phyloP scores from a whole-genome alignment of 176 grass and related monocot species.

The Urochloa ruziziensis region DNA sequence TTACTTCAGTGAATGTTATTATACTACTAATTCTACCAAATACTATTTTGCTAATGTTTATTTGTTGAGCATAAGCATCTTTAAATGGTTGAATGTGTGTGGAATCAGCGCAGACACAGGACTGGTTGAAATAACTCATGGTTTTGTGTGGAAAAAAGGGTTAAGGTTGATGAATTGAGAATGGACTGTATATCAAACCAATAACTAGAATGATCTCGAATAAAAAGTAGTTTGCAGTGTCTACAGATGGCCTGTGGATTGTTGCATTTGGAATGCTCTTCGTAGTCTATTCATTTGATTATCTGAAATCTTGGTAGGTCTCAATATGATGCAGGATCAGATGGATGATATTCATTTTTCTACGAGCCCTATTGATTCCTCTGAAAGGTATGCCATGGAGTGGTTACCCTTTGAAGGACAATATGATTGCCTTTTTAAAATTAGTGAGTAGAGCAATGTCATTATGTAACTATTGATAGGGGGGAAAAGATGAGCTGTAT shows the following conservation, averaged over 20 bases:
- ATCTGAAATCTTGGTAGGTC: no score
- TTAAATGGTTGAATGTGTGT: not conserved
- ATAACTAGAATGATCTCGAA: not conserved
- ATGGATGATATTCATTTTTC: no score
- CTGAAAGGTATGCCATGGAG: no score
- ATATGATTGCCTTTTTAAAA: no score
- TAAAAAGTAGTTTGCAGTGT: not conserved
- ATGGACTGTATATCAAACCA: not conserved
- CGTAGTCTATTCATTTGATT: not conserved
- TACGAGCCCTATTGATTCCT: no score
- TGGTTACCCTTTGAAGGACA: no score
- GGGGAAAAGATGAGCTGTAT: no score
- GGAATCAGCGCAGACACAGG: not conserved
- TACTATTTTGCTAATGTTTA: not conserved
- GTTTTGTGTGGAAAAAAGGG: not conserved
- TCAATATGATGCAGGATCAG: no score
- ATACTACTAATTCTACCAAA: not conserved
- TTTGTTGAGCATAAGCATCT: not conserved
- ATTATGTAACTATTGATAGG: no score
- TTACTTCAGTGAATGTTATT: not conserved
- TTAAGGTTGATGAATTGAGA: not conserved
- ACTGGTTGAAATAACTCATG: not conserved
- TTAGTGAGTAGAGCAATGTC: no score
- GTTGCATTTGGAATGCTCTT: not conserved
- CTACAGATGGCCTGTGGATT: not conserved